Percentiles rank a stretch among this genome's conserved stretches.
Conservation (phyloP, 2,329 filamentous ascomycete genomes). For the Leptoxyphium fumago region DNA sequence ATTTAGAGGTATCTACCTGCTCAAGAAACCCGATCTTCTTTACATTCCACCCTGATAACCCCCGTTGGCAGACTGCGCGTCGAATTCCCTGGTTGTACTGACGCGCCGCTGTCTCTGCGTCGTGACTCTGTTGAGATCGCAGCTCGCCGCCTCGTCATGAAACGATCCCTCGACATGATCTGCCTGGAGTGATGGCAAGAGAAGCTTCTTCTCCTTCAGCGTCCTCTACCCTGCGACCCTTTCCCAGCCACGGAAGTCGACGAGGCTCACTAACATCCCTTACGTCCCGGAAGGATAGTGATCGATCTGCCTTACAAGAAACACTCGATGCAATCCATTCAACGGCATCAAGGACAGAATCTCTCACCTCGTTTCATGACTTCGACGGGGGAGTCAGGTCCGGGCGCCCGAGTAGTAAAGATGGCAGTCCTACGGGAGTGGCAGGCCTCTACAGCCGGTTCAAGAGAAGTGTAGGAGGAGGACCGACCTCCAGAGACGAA, state of each 20-base stretch:
- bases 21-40: too few relatives aligned
- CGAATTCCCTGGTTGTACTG: too few relatives aligned
- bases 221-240: conserved; percentile 15
- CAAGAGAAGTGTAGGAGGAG: conserved; percentile 28
- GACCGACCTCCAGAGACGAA: conserved; percentile 7
- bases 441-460: conserved; percentile 81
- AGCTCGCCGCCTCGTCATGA: too few relatives aligned
- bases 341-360: conserved; percentile 69
- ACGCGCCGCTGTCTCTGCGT: too few relatives aligned
- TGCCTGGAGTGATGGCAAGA: conserved; percentile 10
- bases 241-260: conserved; percentile 18
- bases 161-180: conserved; percentile 1
- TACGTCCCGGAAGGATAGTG: conserved; percentile 29
- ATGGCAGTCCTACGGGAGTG: conserved; percentile 32
- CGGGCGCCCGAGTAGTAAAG: conserved; percentile 17
- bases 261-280: conserved; percentile 25
- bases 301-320: conserved; percentile 61
- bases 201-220: conserved; percentile 14
- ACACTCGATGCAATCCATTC: conserved; percentile 78
- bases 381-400: conserved; percentile 55
- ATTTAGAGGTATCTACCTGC: too few relatives aligned
- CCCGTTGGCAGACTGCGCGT: too few relatives aligned
- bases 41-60: too few relatives aligned
- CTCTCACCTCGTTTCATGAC: conserved; percentile 86
- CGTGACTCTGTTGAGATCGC: too few relatives aligned